Percentiles rank a stretch among this genome's conserved stretches.
These are phyloP conservation scores for Jacaranda copaia DNA, from an alignment of 257 asterid species.

Conservation along the genomic window DNA sequence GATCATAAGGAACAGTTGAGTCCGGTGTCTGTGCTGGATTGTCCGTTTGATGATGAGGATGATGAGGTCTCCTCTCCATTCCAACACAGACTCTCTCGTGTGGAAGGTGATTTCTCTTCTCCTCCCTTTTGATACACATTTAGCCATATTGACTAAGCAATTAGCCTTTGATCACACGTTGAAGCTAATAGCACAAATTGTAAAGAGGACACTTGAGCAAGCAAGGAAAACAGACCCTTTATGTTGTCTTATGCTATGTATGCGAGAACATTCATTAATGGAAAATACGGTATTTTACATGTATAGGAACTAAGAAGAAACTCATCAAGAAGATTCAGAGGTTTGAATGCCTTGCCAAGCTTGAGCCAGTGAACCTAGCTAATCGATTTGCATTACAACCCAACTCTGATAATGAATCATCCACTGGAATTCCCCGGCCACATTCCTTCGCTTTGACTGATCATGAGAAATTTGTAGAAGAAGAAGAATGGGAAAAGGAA, in stretches of 20 bases:
- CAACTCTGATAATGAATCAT: conserved; percentile 57
- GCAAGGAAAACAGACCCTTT: neutral
- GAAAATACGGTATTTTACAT: neutral
- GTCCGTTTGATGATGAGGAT: conserved; percentile 84
- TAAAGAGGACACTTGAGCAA: no score
- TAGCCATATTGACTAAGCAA: neutral
- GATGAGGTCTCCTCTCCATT: conserved; percentile 75
- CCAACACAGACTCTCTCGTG: conserved; percentile 52
- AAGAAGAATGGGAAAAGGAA: conserved; percentile 44
- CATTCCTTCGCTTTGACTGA: conserved; percentile 37
- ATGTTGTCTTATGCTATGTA: no score
- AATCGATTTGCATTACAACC: conserved; percentile 47
- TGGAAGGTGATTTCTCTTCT: conserved; percentile 53
- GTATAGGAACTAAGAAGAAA: conserved; percentile 64
- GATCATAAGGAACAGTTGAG: conserved; percentile 86
- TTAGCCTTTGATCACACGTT: no score
- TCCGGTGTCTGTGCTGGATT: conserved; percentile 84
- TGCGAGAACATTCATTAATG: neutral
- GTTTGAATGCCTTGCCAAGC: conserved; percentile 65
- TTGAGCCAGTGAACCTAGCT: conserved; percentile 68
- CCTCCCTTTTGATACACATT: neutral
- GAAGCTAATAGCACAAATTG: no score
- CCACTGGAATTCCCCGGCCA: conserved; percentile 10
- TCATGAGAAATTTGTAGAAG: conserved; percentile 36
- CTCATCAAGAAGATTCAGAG: conserved; percentile 62